Conservation (phyloP, 768 basidiomycete species). For the Mycena venus region DNA sequence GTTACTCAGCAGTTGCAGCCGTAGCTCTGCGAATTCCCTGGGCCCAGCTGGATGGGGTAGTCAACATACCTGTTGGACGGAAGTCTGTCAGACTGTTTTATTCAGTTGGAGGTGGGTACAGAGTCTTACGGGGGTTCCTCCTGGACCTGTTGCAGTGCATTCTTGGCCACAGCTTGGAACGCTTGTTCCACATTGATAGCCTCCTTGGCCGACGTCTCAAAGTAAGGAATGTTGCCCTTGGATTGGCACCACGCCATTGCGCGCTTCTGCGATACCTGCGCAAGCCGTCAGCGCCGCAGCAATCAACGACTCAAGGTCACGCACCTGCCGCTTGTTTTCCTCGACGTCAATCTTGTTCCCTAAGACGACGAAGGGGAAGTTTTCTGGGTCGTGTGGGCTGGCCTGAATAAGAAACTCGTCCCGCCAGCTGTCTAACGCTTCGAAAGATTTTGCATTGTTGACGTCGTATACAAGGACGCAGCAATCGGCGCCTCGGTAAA, state of each 20-base stretch:
- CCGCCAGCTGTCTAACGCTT: conserved; percentile 98
- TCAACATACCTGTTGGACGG: conserved; percentile 84
- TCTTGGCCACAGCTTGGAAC: conserved; percentile 99
- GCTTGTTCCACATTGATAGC: conserved; percentile 99
- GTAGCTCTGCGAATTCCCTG: conserved; percentile 91
- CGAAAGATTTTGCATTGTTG: conserved; percentile 98
- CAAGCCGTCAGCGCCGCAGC: conserved; percentile 20
- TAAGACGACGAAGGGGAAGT: conserved; percentile 98
- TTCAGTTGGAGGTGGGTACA: conserved; percentile 21
- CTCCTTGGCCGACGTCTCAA: conserved; percentile 99
- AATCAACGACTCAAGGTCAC: conserved; percentile 31
- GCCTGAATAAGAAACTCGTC: conserved; percentile 99
- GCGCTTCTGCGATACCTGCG: conserved; percentile 96
- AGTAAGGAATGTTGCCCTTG: conserved; percentile 99
- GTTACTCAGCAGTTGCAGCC: conserved; percentile 86
- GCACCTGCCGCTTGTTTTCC: conserved; percentile 96
- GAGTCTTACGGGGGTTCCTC: conserved; percentile 90
- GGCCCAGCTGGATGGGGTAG: conserved; percentile 97
- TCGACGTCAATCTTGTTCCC: conserved; percentile 99
- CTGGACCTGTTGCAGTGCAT: conserved; percentile 96
- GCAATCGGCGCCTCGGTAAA: conserved; percentile 99
- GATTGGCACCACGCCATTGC: conserved; percentile 99
- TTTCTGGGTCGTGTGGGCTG: conserved; percentile 98
- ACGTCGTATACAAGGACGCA: conserved; percentile 99
- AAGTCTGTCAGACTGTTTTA: conserved; percentile 17